Conservation (phyloP, 768 basidiomycete species). For the Lactarius psammicola region DNA sequence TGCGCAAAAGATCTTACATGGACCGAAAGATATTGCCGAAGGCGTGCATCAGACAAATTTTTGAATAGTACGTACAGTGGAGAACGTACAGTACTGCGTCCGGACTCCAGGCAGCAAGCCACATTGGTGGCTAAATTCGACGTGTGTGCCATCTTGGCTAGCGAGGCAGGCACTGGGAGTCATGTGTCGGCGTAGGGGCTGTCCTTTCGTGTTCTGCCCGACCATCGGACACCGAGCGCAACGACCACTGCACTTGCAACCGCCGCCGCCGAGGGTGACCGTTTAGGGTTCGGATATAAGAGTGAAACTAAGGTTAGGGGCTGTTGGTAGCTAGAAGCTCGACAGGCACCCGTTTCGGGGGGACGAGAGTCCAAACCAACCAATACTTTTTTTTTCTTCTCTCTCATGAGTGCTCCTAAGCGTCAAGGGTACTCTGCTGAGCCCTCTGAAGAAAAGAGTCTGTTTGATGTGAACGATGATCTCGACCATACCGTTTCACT, state of each 20-base stretch:
- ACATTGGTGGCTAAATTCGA: neutral
- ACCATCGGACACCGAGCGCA: neutral
- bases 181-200: neutral
- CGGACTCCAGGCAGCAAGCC: neutral
- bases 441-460: conserved; percentile 3
- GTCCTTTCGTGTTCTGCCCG: neutral
- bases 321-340: neutral
- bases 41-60: conserved; percentile 25
- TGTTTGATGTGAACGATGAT: conserved; percentile 13
- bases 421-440: conserved; percentile 2
- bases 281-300: neutral
- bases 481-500: conserved; percentile 16
- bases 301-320: conserved; percentile 11
- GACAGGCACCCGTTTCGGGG: neutral
- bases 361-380: no score
- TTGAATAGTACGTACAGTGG: conserved; percentile 17
- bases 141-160: neutral
- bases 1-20: conserved; percentile 2
- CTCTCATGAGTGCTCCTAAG: conserved; percentile 15
- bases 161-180: neutral
- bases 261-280: no score
- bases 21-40: conserved; percentile 15
- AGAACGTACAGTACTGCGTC: neutral
- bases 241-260: neutral
- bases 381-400: neutral